Evolutionary conservation across 2,329 filamentous ascomycete species (phyloP).

Genomic region (Sporothrix protearum): DNA sequence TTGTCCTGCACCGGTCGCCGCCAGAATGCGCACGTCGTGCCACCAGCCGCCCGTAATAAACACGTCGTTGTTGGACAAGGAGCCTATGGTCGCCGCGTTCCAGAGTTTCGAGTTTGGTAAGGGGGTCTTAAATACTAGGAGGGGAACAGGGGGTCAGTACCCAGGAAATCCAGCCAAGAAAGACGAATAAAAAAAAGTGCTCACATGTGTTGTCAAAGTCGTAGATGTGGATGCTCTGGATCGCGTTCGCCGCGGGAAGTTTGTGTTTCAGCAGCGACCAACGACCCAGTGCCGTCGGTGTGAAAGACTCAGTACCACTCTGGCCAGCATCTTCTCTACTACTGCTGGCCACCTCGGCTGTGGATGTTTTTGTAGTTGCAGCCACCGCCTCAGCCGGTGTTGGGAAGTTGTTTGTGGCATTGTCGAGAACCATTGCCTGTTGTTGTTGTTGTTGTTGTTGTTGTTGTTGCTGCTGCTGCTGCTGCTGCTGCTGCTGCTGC

Average conservation of each 20-base stretch:
- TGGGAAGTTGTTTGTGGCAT: background rate
- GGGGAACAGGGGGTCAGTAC: background rate
- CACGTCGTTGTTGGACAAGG: slow-evolving; percentile 69
- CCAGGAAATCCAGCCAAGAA: background rate
- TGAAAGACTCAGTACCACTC: slow-evolving; percentile 38
- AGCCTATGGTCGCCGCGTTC: slow-evolving; percentile 72
- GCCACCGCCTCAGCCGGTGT: background rate
- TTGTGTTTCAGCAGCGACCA: slow-evolving; percentile 78
- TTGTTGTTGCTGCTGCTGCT: background rate
- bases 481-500: slow-evolving; percentile 10
- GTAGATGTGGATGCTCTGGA: slow-evolving; percentile 85
- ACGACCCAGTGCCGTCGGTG: slow-evolving; percentile 71
- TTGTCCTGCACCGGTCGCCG: slow-evolving; percentile 77
- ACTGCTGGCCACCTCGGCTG: background rate
- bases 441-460: background rate
- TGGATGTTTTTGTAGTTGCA: background rate
- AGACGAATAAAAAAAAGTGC: slow-evolving; percentile 33
- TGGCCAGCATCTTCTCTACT: background rate
- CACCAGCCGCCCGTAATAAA: slow-evolving; percentile 91
- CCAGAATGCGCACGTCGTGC: slow-evolving; percentile 85
- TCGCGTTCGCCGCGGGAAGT: slow-evolving; percentile 56
- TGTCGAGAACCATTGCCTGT: background rate
- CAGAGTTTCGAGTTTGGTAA: slow-evolving; percentile 86
- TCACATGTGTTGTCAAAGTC: slow-evolving; percentile 95
- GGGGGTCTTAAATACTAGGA: slow-evolving; percentile 80